Conservation (phyloP, 164 flowering plant species). For the Nymphaea thermarum region DNA sequence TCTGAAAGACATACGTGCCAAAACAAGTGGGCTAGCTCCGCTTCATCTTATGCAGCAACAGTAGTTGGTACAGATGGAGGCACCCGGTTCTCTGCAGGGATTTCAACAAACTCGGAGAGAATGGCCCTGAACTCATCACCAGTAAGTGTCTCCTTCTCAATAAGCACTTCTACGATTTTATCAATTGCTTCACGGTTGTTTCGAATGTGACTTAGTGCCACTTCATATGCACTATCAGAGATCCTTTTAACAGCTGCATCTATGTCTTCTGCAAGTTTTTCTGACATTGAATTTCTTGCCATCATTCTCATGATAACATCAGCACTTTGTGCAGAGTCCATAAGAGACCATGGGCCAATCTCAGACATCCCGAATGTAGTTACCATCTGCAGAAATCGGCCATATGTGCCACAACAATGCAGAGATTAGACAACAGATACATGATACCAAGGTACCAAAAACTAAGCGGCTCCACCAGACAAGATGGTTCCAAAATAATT, state of each 20-base stretch:
- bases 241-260: conserved; percentile 33
- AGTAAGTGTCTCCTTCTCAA: conserved; percentile 59
- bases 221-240: conserved; percentile 41
- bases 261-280: conserved; percentile 65
- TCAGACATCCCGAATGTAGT: conserved; percentile 72
- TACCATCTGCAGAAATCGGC: conserved; percentile 34
- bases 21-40: neutral
- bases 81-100: conserved; percentile 8
- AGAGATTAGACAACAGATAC: neutral
- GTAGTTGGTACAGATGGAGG: conserved; percentile 21
- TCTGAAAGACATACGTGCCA: neutral
- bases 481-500: neutral
- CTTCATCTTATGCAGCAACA: conserved; percentile 10
- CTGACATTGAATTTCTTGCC: conserved; percentile 67
- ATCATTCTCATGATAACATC: conserved; percentile 61
- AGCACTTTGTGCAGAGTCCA: conserved; percentile 44
- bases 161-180: conserved; percentile 48
- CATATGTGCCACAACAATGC: neutral
- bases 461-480: neutral
- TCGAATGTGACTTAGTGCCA: conserved; percentile 48
- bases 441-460: neutral
- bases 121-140: conserved; percentile 75
- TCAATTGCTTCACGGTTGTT: conserved; percentile 39
- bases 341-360: conserved; percentile 66
- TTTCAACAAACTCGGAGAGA: conserved; percentile 35